Evolutionary conservation across 1,139 yeast genomes (phyloP), one percentile per base, ranked within the genome.

Genomic region (Protomyces lactucae-debilis): DNA sequence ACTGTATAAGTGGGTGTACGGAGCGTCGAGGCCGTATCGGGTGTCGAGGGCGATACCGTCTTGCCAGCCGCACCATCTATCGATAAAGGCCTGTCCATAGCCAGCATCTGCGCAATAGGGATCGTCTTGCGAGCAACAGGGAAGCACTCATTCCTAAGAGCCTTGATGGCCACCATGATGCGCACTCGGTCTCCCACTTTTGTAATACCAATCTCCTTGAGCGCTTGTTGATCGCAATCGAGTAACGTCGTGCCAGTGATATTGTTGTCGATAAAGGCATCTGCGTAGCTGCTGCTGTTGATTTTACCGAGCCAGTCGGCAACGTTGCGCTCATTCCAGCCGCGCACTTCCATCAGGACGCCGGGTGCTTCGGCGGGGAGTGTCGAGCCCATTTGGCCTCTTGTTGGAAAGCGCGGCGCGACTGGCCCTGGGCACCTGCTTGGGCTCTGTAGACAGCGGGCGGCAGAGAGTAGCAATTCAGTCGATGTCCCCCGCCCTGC

Each of bases 131-230:
- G 46, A 12, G 37, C 12, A 6, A 10, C 39, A 3, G 68, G 53
- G 25, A 57, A 57, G n/a, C 68, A 60, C 73, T 67, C 68, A 43
- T 55, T 54, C 18, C 73, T 69, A 16, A 76, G 69, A n/a, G 68
- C 65, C 53, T 71, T 71, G 48, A 78, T 69, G 65, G 86, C 85
- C 23, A 84, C 77, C 69, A 84, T 84, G 8, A 89, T 73, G 40
- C 86, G 78, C 43, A 93, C 79, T 40, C 97, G 78, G 73, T 93
- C 98, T 0, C 98, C 98, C 9, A 93, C 82, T 69, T 84, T 86
- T 21, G 70, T 70, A n/a, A 93, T 76, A 0, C 97, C 97, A 8
- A 93, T 74, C 68, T 87, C 95, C 64, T 81, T 82, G 64, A 93
- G 79, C 0, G 91, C 83, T n/a, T 76, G 79, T 46, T 82, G 79